Conservation (phyloP, 176 grass and related monocot species). For the Miscanthus lutarioriparius region DNA sequence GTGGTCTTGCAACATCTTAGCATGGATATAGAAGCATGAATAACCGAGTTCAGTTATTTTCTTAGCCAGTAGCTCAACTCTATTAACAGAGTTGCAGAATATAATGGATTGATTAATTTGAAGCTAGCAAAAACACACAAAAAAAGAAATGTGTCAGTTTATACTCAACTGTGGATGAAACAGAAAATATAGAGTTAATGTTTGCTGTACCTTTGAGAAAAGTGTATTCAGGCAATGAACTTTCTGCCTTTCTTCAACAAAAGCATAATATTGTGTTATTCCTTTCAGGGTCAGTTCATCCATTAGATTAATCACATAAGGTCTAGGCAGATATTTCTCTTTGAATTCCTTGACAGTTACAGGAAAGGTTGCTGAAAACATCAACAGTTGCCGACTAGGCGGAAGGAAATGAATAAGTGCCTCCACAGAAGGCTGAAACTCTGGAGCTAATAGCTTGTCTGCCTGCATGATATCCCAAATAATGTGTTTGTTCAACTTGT, state of each 20-base stretch:
- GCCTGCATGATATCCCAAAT: conserved; percentile 54
- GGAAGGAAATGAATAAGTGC: conserved; percentile 72
- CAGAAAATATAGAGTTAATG: not conserved
- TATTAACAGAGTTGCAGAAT: conserved; percentile 95
- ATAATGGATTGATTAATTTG: conserved; percentile 97
- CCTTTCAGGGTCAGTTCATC: conserved; percentile 73
- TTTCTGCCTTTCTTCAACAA: conserved; percentile 78
- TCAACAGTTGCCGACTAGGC: conserved; percentile 61
- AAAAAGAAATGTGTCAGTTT: conserved; percentile 31
- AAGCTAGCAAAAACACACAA: conserved; percentile 48
- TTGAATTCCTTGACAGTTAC: conserved; percentile 73
- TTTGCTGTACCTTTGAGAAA: conserved; percentile 59
- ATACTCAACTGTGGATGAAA: conserved; percentile 6
- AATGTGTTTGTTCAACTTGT: not conserved
- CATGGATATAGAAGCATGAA: conserved; percentile 97
- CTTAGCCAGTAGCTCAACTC: conserved; percentile 87
- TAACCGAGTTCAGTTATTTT: conserved; percentile 93
- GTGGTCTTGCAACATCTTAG: conserved; percentile 97
- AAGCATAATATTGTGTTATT: conserved; percentile 70
- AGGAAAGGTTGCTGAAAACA: conserved; percentile 78
- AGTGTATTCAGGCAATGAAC: conserved; percentile 61
- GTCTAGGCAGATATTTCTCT: conserved; percentile 64
- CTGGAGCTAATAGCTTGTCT: conserved; percentile 82
- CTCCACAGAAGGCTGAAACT: conserved; percentile 91
- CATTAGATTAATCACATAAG: conserved; percentile 78